Evolutionary conservation across 345 rosid genomes (phyloP).

Genomic region (Psidium guajava): DNA sequence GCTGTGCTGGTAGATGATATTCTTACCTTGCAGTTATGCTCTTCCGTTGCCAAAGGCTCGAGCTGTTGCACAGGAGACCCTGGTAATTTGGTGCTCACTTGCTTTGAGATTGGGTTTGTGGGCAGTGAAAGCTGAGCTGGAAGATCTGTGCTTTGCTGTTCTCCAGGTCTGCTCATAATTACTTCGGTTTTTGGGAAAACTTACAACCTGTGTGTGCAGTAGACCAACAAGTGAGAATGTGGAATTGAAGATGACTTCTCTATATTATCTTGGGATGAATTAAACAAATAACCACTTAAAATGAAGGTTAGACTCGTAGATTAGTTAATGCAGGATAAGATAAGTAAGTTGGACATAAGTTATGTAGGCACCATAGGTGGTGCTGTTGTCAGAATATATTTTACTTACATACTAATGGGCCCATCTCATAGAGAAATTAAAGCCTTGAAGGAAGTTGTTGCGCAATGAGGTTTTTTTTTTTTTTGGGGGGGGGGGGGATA

Average conservation of each 20-base stretch:
- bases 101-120: constrained; percentile 73
- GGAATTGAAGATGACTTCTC: not conserved
- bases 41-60: constrained; percentile 49
- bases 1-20: not conserved
- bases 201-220: not conserved
- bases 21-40: constrained; percentile 37
- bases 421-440: not conserved
- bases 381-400: not conserved
- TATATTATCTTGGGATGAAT: not conserved
- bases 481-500: not conserved
- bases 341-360: not conserved
- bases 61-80: constrained; percentile 69
- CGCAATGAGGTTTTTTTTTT: too few species aligned
- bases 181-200: not conserved
- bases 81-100: constrained; percentile 67
- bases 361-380: not conserved
- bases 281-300: not conserved
- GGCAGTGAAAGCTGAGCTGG: constrained; percentile 67
- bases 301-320: not conserved
- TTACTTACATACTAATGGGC: not conserved
- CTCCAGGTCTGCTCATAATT: constrained; percentile 42
- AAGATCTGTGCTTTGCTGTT: constrained; percentile 69
- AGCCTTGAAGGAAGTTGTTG: not conserved
- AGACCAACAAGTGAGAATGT: not conserved
- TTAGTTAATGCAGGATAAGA: not conserved